phyloP scores from a whole-genome alignment of 1,284 basidiomycete genomes.

The Grifola frondosa region DNA sequence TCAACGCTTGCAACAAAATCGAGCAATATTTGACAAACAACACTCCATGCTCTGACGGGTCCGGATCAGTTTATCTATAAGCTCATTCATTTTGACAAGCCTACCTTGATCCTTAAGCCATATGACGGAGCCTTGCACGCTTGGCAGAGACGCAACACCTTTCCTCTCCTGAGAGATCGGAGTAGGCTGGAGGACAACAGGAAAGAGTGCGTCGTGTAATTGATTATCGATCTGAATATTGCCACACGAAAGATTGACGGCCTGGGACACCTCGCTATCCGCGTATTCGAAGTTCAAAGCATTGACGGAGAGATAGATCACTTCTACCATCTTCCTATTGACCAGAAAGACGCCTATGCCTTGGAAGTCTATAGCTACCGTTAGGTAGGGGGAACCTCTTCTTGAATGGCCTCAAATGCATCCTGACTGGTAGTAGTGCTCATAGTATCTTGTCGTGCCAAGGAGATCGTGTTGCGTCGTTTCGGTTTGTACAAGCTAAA shows the following conservation, averaged over 20 bases:
- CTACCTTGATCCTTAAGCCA: constrained; percentile 92
- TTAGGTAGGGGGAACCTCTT: constrained; percentile 71
- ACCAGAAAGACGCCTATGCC: constrained; percentile 94
- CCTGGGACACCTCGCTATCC: constrained; percentile 80
- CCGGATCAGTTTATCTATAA: neutral
- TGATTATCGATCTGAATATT: constrained; percentile 97
- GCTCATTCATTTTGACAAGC: constrained; percentile 9
- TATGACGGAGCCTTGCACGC: constrained; percentile 86
- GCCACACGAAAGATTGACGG: constrained; percentile 83
- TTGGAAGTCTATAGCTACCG: constrained; percentile 77
- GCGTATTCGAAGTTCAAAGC: constrained; percentile 86
- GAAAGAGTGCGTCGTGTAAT: constrained; percentile 93
- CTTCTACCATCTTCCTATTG: constrained; percentile 86
- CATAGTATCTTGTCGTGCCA: constrained; percentile 70
- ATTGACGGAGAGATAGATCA: constrained; percentile 86
- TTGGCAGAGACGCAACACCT: constrained; percentile 84
- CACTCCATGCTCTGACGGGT: constrained; percentile 82
- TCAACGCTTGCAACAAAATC: constrained; percentile 91
- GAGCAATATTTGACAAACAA: constrained; percentile 97
- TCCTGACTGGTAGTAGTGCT: constrained; percentile 69
- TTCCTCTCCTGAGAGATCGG: constrained; percentile 84
- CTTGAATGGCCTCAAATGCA: constrained; percentile 87
- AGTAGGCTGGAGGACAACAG: constrained; percentile 95
- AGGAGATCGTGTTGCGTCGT: constrained; percentile 49
- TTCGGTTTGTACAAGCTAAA: constrained; percentile 88